Conservation (phyloP, 1,284 basidiomycete species). For the Phenoliferia sp. region DNA sequence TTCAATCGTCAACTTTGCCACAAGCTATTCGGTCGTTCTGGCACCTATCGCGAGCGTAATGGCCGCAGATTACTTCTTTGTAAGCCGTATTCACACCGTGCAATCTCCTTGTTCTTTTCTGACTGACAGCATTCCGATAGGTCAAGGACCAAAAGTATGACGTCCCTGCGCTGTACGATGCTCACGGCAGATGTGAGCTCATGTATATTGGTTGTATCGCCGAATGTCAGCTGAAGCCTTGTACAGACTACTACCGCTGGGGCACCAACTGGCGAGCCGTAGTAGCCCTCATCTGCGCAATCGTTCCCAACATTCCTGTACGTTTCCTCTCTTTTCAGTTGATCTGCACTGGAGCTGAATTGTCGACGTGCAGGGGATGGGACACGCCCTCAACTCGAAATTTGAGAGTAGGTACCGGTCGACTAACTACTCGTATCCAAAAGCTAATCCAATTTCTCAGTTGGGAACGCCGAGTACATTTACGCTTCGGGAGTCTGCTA, state of each 20-base stretch:
- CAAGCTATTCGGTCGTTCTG: not conserved
- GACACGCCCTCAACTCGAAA: constrained; percentile 21
- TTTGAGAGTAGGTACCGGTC: too few relatives aligned
- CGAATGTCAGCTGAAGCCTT: not conserved
- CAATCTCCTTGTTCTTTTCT: too few relatives aligned
- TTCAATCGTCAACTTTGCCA: not conserved
- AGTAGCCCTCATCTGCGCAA: constrained; percentile 9
- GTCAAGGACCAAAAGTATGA: constrained; percentile 21
- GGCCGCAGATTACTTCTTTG: constrained; percentile 17
- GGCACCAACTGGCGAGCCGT: constrained; percentile 23
- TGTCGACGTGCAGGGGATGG: constrained; percentile 15
- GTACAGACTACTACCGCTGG: not conserved
- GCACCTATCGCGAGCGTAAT: constrained; percentile 16
- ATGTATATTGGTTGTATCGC: too few relatives aligned
- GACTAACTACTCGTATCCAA: too few relatives aligned
- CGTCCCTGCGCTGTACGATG: constrained; percentile 22
- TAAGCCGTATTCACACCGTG: too few relatives aligned
- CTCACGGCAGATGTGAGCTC: not conserved
- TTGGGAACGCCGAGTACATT: not conserved
- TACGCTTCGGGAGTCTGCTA: not conserved
- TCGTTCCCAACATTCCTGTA: constrained; percentile 20
- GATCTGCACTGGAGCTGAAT: too few relatives aligned
- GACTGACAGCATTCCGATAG: too few relatives aligned
- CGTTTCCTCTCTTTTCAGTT: not conserved
- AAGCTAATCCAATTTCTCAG: too few relatives aligned